Evolutionary conservation across 495 filamentous ascomycete species (phyloP), one percentile per base, ranked within the genome.

Genomic region (Xylaria telfairii): DNA sequence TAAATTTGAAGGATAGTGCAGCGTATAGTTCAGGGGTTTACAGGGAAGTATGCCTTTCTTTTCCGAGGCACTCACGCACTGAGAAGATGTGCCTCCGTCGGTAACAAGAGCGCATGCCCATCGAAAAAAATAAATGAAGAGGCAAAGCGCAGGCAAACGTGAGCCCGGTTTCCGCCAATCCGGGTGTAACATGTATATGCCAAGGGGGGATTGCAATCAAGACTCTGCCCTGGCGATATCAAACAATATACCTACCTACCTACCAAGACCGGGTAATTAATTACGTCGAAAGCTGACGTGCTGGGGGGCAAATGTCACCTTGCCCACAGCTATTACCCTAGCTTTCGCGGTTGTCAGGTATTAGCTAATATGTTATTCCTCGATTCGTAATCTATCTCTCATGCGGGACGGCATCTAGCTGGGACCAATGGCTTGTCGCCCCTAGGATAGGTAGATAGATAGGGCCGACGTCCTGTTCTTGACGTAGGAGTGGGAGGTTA

Each of bases 141-240:
- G 2, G 12, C 9, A 30, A 12, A 21, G 56, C 6, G n/a, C 30
- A 37, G 37, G 30, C 10, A n/a, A 19, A 59, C 13, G 3, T 12
- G 51, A 54, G 51, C 51, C 51, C 2, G 51, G 13, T 7, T 54
- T 54, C 12, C 26, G 15, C 26, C 6, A 30, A 54, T 28, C 51
- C 26, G 24, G 51, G 51, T 26, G 24, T 54, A 28, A 17, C 24
- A 3, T 28, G 5, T 17, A 59, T 42, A 28, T 42, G 59, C 61
- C 61, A 64, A 44, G 61, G 17, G 30, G n/a, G 21, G 6, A 47
- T 46, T n/a, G 39, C 26, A 64, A 47, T 32, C 26, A 64, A 46
- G 41, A 64, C 26, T 64, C 61, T 32, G 61, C 61, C 41, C 61
- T 64, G n/a, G 41, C 39, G 39, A 64, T 64, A 64, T 64, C 39